Percentiles rank a stretch among this genome's conserved stretches.
These are phyloP conservation scores for Cercospora sp. DNA, from an alignment of 2,329 filamentous ascomycete genomes.

Conservation along the genomic window DNA sequence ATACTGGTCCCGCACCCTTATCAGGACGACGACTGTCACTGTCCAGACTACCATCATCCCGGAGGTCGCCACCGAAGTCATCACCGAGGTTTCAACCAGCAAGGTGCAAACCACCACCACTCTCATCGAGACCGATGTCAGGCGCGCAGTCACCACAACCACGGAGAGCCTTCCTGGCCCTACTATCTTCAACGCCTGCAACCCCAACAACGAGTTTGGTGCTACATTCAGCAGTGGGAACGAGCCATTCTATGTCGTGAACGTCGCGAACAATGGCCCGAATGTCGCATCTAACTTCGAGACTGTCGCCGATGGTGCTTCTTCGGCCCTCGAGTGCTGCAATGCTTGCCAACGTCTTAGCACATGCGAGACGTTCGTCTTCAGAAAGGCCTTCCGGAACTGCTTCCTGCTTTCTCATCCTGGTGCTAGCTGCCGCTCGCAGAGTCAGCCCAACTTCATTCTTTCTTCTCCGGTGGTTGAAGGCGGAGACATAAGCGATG, in stretches of 20 bases:
- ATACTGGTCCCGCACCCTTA: neutral
- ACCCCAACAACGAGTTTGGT: neutral
- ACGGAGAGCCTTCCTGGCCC: neutral
- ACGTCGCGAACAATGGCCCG: slow-evolving; percentile 2
- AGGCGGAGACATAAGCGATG: neutral
- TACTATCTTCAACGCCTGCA: neutral
- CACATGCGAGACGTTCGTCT: slow-evolving; percentile 20
- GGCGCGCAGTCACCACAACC: neutral
- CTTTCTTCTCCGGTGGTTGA: neutral
- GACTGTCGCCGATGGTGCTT: slow-evolving; percentile 14
- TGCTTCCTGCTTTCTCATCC: slow-evolving; percentile 20
- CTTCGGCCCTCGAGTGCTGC: slow-evolving; percentile 14
- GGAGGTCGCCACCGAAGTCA: neutral
- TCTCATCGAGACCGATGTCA: neutral
- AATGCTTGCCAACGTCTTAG: slow-evolving; percentile 15
- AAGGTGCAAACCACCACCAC: neutral
- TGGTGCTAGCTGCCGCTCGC: slow-evolving; percentile 5
- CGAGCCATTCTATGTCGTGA: neutral
- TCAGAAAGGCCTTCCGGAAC: slow-evolving; percentile 12
- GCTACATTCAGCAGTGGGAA: neutral
- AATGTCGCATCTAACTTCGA: slow-evolving; percentile 14
- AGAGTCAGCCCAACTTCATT: slow-evolving; percentile 21
- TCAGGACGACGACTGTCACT: neutral
- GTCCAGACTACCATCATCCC: neutral
- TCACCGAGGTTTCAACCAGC: neutral